Evolutionary conservation across 2,329 filamentous ascomycete species (phyloP), one percentile per base, ranked within the genome.

Genomic region (Gaeumannomyces sp.): DNA sequence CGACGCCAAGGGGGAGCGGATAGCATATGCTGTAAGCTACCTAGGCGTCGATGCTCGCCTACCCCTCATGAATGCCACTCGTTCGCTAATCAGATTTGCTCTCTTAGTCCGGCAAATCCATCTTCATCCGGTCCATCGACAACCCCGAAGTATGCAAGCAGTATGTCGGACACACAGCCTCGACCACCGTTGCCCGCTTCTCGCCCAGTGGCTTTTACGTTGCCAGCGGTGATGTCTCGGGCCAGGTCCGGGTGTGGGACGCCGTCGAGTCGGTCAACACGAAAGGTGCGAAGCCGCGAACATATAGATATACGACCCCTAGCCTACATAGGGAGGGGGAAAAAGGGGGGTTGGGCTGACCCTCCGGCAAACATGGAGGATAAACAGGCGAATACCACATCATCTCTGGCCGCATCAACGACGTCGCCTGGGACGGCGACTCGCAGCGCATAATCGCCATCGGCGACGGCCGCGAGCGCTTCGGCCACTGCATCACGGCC

Each of bases 391-490:
- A 98, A 77, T 98, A 97, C 78, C 85, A 88, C 73, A 97, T 98
- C 77, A 93, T 98, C 72, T 93, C 91, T 45, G 95, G 95, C 16
- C 89, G 92, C 64, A 94, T 99, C 78, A 96, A 97, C 75, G 95
- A 99, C 75, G 87, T 99, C 69, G 94, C 93, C 1, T 99, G 95
- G 93, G 95, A 98, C 73, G 94, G 93, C 65, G 95, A 99, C 77
- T 96, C 91, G 67, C 93, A 97, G 80, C 89, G 95, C 62, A 89
- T 99, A 73, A 97, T 98, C 72, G 95, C 94, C 4, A 94, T 99
- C 6, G 95, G 95, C 59, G 91, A 98, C 71, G 95, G 95, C 63
- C 93, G 94, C 73, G 93, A 98, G 79, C 86, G 92, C 65, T 97
- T 92, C 75, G 94, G 94, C 19, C 91, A 94, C 76, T 97, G 92